phyloP scores from a whole-genome alignment of 2,329 filamentous ascomycete species.

The Sporothrix curviconia region DNA sequence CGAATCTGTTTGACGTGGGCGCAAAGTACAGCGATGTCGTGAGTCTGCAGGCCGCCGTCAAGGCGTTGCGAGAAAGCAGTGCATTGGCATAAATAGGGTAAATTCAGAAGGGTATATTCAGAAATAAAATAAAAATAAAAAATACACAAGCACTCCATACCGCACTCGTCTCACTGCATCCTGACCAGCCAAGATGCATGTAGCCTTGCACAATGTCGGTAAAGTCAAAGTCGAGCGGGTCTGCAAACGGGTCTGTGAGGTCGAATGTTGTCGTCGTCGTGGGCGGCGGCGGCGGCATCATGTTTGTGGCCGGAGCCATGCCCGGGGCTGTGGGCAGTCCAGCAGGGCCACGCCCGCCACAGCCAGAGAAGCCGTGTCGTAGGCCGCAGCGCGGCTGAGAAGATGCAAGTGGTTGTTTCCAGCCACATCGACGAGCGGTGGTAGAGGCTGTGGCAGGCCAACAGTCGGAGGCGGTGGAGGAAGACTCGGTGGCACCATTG shows the following conservation, averaged over 20 bases:
- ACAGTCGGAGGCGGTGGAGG: not conserved
- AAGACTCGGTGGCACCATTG: not conserved
- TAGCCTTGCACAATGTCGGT: slow-evolving; percentile 3
- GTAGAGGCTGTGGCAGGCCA: not conserved
- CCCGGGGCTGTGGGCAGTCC: not conserved
- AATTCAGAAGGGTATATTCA: not conserved
- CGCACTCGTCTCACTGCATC: not conserved
- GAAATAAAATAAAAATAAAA: not conserved
- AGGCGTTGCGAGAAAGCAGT: not conserved
- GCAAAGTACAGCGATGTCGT: slow-evolving; percentile 3
- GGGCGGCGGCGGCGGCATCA: not conserved
- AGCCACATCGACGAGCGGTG: not conserved
- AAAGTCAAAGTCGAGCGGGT: slow-evolving; percentile 7
- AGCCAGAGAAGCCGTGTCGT: not conserved
- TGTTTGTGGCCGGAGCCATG: not conserved
- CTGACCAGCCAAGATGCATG: slow-evolving; percentile 2
- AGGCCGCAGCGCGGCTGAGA: not conserved
- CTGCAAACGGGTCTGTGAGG: slow-evolving; percentile 4
- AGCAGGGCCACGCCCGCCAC: not conserved
- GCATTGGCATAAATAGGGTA: not conserved
- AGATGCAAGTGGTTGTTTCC: slow-evolving; percentile 3
- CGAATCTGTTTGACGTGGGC: not conserved
- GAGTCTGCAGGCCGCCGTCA: not conserved
- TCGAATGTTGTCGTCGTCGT: not conserved
- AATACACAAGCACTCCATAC: too few species aligned